Conservation (phyloP, 371 early-diverging fungal genomes). For the Mortierella sp. region DNA sequence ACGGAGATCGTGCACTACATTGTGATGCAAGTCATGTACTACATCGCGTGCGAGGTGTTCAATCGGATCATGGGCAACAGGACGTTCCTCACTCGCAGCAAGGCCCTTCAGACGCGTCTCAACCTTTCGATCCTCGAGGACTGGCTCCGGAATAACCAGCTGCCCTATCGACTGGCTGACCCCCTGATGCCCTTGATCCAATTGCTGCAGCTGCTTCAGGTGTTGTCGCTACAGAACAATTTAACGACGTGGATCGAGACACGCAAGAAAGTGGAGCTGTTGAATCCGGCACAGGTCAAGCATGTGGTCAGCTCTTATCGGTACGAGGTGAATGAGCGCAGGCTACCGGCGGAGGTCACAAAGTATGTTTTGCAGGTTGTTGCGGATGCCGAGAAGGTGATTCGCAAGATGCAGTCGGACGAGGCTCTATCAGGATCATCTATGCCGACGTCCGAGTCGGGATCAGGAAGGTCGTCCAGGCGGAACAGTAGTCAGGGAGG, state of each 20-base stretch:
- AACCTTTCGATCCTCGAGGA: conserved; percentile 86
- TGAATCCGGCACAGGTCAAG: conserved; percentile 81
- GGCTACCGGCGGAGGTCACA: conserved; percentile 77
- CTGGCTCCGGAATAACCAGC: conserved; percentile 80
- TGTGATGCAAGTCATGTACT: conserved; percentile 81
- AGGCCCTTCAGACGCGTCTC: conserved; percentile 88
- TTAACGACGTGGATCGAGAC: conserved; percentile 81
- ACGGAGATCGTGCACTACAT: conserved; percentile 78
- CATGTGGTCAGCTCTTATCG: conserved; percentile 81
- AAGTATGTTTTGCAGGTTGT: conserved; percentile 78
- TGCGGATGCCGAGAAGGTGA: conserved; percentile 68
- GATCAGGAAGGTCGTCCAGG: conserved; percentile 7
- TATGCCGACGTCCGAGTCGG: neutral
- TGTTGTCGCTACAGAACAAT: conserved; percentile 77
- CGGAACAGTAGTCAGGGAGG: conserved; percentile 11
- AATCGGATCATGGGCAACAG: conserved; percentile 84
- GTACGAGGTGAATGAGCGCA: conserved; percentile 86
- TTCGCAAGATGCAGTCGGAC: conserved; percentile 23
- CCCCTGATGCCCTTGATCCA: conserved; percentile 80
- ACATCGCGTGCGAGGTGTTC: conserved; percentile 81
- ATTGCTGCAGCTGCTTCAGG: conserved; percentile 86
- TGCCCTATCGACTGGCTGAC: conserved; percentile 60
- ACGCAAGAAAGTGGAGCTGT: conserved; percentile 69
- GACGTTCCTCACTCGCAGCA: conserved; percentile 81
- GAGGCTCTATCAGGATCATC: neutral